These are phyloP conservation scores for Colletotrichum sp. DNA, from an alignment of 2,329 filamentous ascomycete species.

Conservation along the genomic window DNA sequence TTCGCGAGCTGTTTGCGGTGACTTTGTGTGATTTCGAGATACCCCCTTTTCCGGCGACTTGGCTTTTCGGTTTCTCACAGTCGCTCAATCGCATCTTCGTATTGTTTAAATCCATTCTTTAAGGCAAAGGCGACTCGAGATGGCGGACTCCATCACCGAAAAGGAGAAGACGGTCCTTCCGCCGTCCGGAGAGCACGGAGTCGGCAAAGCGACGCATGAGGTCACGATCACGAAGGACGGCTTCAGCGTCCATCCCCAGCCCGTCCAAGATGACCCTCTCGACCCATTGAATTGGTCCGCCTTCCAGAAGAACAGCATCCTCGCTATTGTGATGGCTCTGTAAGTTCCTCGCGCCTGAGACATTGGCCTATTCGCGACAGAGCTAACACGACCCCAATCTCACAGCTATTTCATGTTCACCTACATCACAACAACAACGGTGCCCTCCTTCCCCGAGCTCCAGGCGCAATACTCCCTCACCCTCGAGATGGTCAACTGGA, in stretches of 20 bases:
- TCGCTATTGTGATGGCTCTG: conserved; percentile 58
- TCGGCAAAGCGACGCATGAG: conserved; percentile 16
- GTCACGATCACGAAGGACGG: conserved; percentile 25
- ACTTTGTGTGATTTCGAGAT: neutral
- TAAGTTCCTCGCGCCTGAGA: conserved; percentile 29
- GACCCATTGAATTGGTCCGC: conserved; percentile 61
- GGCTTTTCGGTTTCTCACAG: neutral
- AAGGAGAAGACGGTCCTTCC: neutral
- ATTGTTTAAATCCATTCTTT: neutral
- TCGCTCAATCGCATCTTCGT: neutral
- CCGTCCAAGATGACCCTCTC: conserved; percentile 41
- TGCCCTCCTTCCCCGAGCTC: conserved; percentile 56
- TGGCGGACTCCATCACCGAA: conserved; percentile 8
- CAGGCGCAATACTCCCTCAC: conserved; percentile 49
- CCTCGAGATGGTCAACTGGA: conserved; percentile 57
- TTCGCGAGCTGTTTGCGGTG: neutral
- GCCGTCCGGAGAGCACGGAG: neutral
- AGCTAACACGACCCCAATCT: neutral
- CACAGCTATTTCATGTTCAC: conserved; percentile 61
- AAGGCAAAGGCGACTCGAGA: neutral
- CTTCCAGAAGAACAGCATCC: conserved; percentile 50
- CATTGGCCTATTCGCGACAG: neutral
- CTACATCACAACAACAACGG: conserved; percentile 61
- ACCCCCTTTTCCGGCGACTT: neutral
- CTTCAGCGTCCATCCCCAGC: conserved; percentile 40